Conservation (phyloP, 768 basidiomycete species). For the Dioszegia aurantiaca region DNA sequence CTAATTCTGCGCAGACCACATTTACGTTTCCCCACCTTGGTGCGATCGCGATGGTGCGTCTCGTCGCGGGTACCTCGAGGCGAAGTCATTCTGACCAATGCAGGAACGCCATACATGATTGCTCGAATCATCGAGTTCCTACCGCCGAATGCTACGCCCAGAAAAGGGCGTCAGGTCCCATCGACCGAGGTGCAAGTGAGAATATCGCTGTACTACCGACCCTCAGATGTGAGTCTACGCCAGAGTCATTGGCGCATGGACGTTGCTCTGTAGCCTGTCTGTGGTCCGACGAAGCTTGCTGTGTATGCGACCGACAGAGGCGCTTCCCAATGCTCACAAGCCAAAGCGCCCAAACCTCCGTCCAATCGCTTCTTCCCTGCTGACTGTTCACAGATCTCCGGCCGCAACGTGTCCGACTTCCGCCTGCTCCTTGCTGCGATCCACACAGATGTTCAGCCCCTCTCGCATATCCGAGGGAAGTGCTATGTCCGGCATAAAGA, state of each 20-base stretch:
- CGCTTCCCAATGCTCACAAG: too few species aligned
- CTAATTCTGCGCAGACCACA: too few species aligned
- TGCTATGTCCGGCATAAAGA: conserved; percentile 94
- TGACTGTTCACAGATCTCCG: conserved; percentile 61
- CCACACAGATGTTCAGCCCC: conserved; percentile 92
- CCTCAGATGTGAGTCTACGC: conserved; percentile 61
- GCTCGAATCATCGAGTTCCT: conserved; percentile 97
- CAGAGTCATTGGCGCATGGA: not conserved
- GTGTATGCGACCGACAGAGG: too few species aligned
- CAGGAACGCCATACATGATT: conserved; percentile 80
- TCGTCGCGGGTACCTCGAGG: not conserved
- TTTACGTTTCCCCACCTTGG: conserved; percentile 94
- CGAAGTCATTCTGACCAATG: conserved; percentile 3
- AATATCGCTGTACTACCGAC: conserved; percentile 94
- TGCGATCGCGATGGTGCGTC: conserved; percentile 71
- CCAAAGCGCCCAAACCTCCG: too few species aligned
- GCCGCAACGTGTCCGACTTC: conserved; percentile 83
- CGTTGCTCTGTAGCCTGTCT: too few species aligned
- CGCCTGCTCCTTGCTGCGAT: conserved; percentile 91
- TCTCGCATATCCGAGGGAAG: conserved; percentile 84
- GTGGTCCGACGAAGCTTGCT: too few species aligned
- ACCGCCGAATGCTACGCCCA: conserved; percentile 62
- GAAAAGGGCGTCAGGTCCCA: conserved; percentile 29
- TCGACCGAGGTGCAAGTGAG: conserved; percentile 62
- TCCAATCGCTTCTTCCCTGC: too few species aligned